Base-by-base conservation (phyloP, 352 stramenopile species). In the Thalassiosira exigua region DNA sequence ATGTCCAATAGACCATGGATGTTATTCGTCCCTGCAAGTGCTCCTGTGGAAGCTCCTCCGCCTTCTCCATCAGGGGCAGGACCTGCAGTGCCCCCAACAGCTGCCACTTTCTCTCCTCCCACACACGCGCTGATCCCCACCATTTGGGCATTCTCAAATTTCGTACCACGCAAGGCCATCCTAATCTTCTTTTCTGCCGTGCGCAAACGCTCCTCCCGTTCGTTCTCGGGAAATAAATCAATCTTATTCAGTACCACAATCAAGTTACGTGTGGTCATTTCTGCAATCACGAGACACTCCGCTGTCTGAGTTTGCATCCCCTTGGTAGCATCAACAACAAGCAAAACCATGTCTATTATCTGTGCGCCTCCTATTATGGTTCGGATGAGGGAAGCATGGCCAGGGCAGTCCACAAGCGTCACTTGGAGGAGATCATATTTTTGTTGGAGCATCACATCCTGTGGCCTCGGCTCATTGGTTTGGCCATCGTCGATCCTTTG, bases 331-430 rank as follows among this genome's bases (percentile, higher is more conserved):
- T 98, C 96, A 2, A 99, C 93, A 14, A 99, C 96, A 19, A 99
- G 87, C 21, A 99, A 72, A 27, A 98, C 96, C 67, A 97, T 94
- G 81, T 99, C 97, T 76, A 99, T 99, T 79, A 99, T 99, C 85
- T 98, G 96, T 42, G 97, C 95, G 59, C 97, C 97, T 30, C 96
- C 96, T 39, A 99, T 97, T 64, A 99, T 99, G n/a, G 97, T 99
- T 65, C 97, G 94, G 73, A 99, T 99, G 7, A 99, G 87, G 17
- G 94, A 98, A 22, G 97, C 97, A 81, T 99, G 98, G 2, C 98
- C 98, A 0, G 98, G 98, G 86, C 98, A 95, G 82, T 95, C 90
- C 0, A 94, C 89, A 7, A 93, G 68, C 21, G 97, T 99, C 67
- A 98, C 94, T 81, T 99, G 96, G 4, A 98, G 69, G 12, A 85